Evolutionary conservation across 2,329 filamentous ascomycete species (phyloP), one percentile per base, ranked within the genome.

Genomic region (Paramyrothecium sp.): DNA sequence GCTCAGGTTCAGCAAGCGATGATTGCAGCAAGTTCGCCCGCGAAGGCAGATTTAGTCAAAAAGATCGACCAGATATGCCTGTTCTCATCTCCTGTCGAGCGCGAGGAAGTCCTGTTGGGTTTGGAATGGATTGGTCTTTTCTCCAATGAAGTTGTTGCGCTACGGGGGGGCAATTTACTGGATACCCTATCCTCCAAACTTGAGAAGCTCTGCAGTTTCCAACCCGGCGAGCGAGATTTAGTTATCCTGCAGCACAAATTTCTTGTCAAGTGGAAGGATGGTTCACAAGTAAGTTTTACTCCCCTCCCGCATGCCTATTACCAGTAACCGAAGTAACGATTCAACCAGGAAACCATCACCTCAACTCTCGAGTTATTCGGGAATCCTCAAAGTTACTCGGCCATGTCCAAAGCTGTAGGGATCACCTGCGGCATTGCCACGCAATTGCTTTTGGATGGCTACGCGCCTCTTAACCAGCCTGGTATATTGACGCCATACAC

Each of bases 141-240:
- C 57, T 73, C 72, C 3, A 81, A 86, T 59, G 78, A 84, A 65
- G 73, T 78, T 63, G 87, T 85, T 65, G 84, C 72, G 22, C 81
- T 86, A 26, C 78, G 81, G 21, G 84, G 81, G 30, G n/a, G n/a
- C n/a, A 91, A 84, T 70, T 83, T 88, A 3, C 80, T 91, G 33
- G 89, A 91, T 69, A 90, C 87, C 1, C 81, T 91, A 20, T 91
- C 88, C 72, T 87, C 86, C n/a, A 61, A 62, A 30, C 65, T 67
- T 13, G 87, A 90, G 75, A 77, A 85, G 77, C 90, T 89, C 79
- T 89, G 89, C 83, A 82, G 86, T 71, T 91, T 88, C 72, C 82
- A 81, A 63, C 75, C 83, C 55, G 84, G 79, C 54, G 89, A 91
- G 80, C 82, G 89, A 50, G 89, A 91, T 66, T 61, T 77, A 61